A percentile compares a stretch with the other conserved stretches of the same genome.
These are phyloP conservation scores for Podochytrium sp. DNA, from an alignment of 192 early-diverging fungal species.

Conservation along the genomic window DNA sequence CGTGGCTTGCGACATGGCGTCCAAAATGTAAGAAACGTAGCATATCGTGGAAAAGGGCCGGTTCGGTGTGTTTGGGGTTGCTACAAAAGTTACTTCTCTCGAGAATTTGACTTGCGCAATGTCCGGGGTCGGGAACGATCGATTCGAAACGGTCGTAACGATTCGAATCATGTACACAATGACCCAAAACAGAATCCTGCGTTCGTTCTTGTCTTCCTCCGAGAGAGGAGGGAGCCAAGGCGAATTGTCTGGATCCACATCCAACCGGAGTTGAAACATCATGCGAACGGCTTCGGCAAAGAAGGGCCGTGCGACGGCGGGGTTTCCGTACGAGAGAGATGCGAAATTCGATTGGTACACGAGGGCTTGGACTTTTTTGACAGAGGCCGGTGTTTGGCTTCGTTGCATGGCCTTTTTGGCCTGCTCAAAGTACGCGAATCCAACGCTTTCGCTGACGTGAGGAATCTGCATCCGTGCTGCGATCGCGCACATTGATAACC, in stretches of 20 bases:
- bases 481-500: constrained; percentile 9
- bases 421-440: neutral
- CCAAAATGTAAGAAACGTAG: neutral
- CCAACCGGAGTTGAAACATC: neutral
- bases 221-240: neutral
- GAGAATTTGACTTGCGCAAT: neutral
- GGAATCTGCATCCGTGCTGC: constrained; percentile 2
- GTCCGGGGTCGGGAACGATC: neutral
- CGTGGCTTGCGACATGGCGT: neutral
- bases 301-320: neutral
- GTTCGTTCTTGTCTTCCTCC: neutral
- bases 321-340: neutral
- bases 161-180: neutral
- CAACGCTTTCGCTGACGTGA: neutral
- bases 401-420: neutral
- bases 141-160: neutral
- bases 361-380: constrained; percentile 9
- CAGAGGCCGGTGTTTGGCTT: neutral
- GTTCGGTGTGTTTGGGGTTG: neutral
- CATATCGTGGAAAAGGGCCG: neutral
- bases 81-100: neutral
- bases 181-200: constrained; percentile 6
- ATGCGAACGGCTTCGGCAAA: neutral
- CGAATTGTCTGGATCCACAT: constrained; percentile 14
- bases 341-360: neutral